Percentiles rank a stretch among this genome's conserved stretches.
Conservation (phyloP, 257 asterid species). For the Schizonepeta tenuifolia region DNA sequence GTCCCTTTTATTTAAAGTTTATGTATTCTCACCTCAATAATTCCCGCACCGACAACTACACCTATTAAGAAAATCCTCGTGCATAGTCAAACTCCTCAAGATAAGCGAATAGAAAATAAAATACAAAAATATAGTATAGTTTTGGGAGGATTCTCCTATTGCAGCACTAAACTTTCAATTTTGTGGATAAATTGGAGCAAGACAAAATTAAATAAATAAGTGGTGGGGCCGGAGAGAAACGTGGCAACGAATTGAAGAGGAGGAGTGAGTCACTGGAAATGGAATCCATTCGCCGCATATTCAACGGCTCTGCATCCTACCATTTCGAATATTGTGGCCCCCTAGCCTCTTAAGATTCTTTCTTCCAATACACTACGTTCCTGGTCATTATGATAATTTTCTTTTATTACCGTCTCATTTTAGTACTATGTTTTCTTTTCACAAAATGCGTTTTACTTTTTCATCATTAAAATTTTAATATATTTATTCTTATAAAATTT, state of each 20-base stretch:
- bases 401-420: no score
- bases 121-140: background rate
- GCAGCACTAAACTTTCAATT: background rate
- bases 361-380: no score
- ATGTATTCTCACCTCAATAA: no score
- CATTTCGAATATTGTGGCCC: slow-evolving; percentile 5
- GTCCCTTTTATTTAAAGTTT: no score
- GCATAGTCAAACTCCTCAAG: background rate
- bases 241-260: slow-evolving; percentile 30
- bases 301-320: slow-evolving; percentile 39
- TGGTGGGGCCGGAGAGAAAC: slow-evolving; percentile 16
- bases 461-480: no score
- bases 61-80: background rate
- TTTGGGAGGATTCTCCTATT: background rate
- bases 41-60: background rate
- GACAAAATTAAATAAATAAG: background rate
- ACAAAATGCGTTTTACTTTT: no score
- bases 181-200: background rate
- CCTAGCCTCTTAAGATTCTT: background rate
- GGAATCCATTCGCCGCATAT: slow-evolving; percentile 54
- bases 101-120: background rate
- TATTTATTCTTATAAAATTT: no score
- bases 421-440: no score
- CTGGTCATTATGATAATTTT: no score
- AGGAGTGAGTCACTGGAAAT: background rate